These are phyloP conservation scores for Erysiphe pisi DNA, from an alignment of 2,329 filamentous ascomycete genomes.

Conservation along the genomic window DNA sequence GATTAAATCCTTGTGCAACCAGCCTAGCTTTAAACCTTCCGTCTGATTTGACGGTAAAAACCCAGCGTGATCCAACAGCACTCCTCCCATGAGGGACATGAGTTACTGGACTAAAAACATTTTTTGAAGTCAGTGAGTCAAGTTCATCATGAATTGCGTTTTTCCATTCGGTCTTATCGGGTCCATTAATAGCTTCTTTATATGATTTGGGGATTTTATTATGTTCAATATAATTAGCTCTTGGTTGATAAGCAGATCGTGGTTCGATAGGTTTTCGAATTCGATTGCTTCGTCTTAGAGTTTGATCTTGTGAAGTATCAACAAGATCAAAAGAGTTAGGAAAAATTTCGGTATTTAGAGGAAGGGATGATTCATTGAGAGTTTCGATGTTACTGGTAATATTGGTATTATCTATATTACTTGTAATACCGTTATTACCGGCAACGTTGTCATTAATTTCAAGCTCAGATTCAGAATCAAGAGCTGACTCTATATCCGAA, in stretches of 20 bases:
- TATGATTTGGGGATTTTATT: not conserved
- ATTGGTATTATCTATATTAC: too few relatives aligned
- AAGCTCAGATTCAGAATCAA: too few relatives aligned
- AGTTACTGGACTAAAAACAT: not conserved
- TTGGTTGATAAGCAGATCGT: not conserved
- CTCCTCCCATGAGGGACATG: slow-evolving; percentile 24
- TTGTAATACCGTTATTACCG: too few relatives aligned
- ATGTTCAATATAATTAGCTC: not conserved
- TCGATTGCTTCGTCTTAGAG: not conserved
- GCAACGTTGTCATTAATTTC: too few relatives aligned
- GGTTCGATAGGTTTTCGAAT: slow-evolving; percentile 7
- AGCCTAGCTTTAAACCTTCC: slow-evolving; percentile 22
- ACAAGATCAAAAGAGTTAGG: too few relatives aligned
- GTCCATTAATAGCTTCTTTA: not conserved
- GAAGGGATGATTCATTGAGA: too few relatives aligned
- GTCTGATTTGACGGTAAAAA: slow-evolving; percentile 22
- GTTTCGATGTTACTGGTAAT: too few relatives aligned
- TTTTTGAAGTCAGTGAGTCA: not conserved
- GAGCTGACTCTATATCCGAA: too few relatives aligned
- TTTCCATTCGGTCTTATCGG: not conserved
- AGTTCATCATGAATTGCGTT: not conserved
- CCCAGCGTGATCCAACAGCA: slow-evolving; percentile 13
- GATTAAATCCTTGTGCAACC: not conserved
- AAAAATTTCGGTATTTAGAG: too few relatives aligned
- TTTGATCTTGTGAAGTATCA: too few relatives aligned